Evolutionary conservation across 345 rosid genomes (phyloP), one percentile per base, ranked within the genome.

Genomic region (Hibiscus mutabilis): DNA sequence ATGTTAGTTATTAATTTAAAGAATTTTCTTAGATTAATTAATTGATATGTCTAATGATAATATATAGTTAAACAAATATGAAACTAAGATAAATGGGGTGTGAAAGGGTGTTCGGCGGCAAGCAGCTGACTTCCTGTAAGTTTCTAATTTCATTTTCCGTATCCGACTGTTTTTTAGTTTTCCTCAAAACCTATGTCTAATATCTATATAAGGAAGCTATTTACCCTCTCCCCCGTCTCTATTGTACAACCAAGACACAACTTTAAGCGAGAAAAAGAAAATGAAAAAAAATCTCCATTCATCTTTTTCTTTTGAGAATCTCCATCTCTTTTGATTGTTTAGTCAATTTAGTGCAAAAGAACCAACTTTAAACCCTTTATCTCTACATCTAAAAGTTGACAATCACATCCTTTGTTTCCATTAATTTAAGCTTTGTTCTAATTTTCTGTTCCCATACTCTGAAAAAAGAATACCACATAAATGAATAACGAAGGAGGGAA

Each of bases 401-500:
- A 16, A 67, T 18, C 25, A 6, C 25, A 35, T 6, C 24, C 15
- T 62, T 37, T 10, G 7, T 18, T 37, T 18, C 47, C 14, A 31
- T 57, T 57, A 10, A 60, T 44, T 13, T 29, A 65, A 44, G 10
- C 35, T 14, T 22, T 42, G 55, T 44, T 65, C 33, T 75, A 61
- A 73, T 74, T 80, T 74, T 77, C 76, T 69, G 73, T 52, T 67
- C 47, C 68, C 58, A 71, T 52, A 70, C 73, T 70, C 69, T 42
- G 6, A 33, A 66, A 60, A 15, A 44, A 53, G 35, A 61, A 58
- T 18, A 67, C 0, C 6, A 44, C 15, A 15, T 56, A 70, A 40
- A 83, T 81, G 87, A 78, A 79, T 68, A 72, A 58, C 25, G 84
- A 80, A 12, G 89, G 84, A 56, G 77, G 82, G 42, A 68, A 76